Conservation (phyloP, 2,329 filamentous ascomycete species). For the Diaporthe destruens region DNA sequence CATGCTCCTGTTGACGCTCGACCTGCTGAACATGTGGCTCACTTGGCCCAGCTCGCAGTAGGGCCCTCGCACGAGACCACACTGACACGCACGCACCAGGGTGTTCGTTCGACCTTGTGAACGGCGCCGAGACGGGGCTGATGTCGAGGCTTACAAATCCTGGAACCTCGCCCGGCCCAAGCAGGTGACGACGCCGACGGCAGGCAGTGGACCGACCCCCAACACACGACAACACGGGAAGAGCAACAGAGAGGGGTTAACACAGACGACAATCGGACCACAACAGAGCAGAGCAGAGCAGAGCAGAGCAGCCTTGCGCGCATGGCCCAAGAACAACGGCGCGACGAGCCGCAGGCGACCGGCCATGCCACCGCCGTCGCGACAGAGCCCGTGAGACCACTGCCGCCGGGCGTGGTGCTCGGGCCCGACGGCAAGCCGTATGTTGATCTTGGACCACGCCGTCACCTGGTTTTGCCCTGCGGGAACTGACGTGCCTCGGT, state of each 20-base stretch:
- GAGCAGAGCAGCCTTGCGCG: neutral
- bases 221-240: no score
- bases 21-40: neutral
- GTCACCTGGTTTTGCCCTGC: neutral
- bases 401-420: conserved; percentile 79
- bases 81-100: neutral
- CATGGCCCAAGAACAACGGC: conserved; percentile 55
- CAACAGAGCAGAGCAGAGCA: neutral
- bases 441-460: conserved; percentile 51
- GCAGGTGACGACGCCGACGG: conserved; percentile 21
- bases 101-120: neutral
- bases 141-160: conserved; percentile 27
- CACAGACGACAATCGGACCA: neutral
- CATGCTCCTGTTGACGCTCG: neutral
- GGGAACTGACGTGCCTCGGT: conserved; percentile 45
- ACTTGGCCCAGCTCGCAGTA: neutral
- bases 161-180: neutral
- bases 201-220: neutral
- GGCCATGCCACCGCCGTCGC: conserved; percentile 43
- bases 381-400: conserved; percentile 60
- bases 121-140: conserved; percentile 5
- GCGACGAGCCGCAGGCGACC: conserved; percentile 46
- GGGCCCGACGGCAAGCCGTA: conserved; percentile 89
- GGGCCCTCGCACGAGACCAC: neutral
- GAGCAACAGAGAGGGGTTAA: neutral